phyloP scores from a whole-genome alignment of 768 basidiomycete genomes.

The Inosperma sp. region DNA sequence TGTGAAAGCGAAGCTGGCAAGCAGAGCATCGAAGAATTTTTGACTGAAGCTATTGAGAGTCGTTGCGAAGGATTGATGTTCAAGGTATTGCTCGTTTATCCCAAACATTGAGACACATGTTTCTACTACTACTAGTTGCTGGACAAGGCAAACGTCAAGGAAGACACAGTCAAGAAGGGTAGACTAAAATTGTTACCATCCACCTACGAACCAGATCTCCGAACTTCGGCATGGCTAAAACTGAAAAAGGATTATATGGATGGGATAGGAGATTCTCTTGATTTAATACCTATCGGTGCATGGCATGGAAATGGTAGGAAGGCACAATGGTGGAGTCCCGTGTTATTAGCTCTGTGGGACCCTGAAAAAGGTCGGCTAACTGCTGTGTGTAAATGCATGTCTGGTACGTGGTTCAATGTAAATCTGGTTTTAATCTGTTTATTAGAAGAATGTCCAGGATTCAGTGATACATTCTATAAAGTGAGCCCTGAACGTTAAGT shows the following conservation, averaged over 20 bases:
- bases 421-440: constrained; percentile 7
- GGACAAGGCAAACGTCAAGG: constrained; percentile 45
- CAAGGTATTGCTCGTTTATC: constrained; percentile 49
- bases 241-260: constrained; percentile 90
- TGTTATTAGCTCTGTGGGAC: constrained; percentile 77
- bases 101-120: not conserved
- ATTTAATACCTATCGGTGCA: constrained; percentile 70
- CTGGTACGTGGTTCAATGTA: constrained; percentile 41
- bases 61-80: constrained; percentile 93
- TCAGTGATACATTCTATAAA: constrained; percentile 80
- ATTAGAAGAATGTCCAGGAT: constrained; percentile 45
- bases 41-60: constrained; percentile 67
- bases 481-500: constrained; percentile 29
- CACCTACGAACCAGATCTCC: constrained; percentile 87
- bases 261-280: constrained; percentile 71
- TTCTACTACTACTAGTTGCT: constrained; percentile 50
- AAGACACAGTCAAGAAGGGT: constrained; percentile 26
- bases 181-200: constrained; percentile 70
- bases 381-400: constrained; percentile 89
- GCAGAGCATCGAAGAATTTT: constrained; percentile 67
- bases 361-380: constrained; percentile 54
- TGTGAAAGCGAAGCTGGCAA: constrained; percentile 60
- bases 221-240: constrained; percentile 85
- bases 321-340: constrained; percentile 88
- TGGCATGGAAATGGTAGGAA: constrained; percentile 92